Evolutionary conservation across 2,329 filamentous ascomycete genomes (phyloP), one percentile per base, ranked within the genome.

Genomic region (Aureobasidium vineae): DNA sequence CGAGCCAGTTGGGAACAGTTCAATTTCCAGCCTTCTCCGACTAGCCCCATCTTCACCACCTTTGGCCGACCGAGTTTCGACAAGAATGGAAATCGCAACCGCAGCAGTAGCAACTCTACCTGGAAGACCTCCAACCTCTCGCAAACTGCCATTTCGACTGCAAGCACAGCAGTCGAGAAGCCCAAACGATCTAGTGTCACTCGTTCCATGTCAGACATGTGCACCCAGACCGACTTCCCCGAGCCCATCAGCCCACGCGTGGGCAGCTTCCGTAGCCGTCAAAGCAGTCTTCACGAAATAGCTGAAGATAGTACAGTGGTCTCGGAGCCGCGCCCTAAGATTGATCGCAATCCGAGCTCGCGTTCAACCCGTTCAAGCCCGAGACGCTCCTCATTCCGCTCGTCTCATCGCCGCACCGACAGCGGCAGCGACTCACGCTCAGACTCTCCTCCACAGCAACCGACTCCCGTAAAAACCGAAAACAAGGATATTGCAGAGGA

Each of bases 1-100:
- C 83, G 91, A 65, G 91, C 92, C 2, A 83, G 85, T 28, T 92
- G 89, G 79, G 91, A 89, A 67, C 86, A 90, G 71, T 96, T 97
- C 75, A 91, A 94, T 73, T 95, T 91, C 77, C 87, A 87, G 70
- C 90, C 91, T 3, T 86, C 84, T 63, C 89, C 91, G 1, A 86
- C 86, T 11, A 96, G 91, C 75, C 91, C 92, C 0, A 79, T 87
- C 43, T 87, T 82, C 76, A 79, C 75, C 77, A 87, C 80, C 76
- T 86, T 85, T 71, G 75, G 76, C 43, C 78, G 90, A 68, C 86
- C 86, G 73, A 96, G 91, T 77, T 79, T 87, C 26, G 72, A 75
- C 19, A 60, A 69, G 16, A 90, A 92, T 69, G 90, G 88, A 11
- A 83, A 83, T 65, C 75, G 76, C 53, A 74, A 73, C 38, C 71